phyloP scores from a whole-genome alignment of 225 moss, liverwort and hornwort species.

The Bryum argenteum region DNA sequence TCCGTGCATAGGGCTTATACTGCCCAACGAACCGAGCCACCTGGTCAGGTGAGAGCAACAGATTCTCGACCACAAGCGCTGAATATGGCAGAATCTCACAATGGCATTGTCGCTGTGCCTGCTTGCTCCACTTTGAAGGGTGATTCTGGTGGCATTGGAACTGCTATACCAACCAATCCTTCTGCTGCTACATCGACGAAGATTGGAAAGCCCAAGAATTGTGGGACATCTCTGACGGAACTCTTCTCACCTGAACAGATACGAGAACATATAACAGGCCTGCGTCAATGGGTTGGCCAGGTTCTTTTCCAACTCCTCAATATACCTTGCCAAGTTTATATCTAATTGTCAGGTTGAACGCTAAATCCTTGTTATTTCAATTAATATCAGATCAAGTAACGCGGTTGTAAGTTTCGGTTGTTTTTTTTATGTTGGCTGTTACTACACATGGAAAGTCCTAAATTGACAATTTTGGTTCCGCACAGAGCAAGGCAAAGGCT shows the following conservation, averaged over 20 bases:
- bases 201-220: constrained; percentile 84
- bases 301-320: constrained; percentile 38
- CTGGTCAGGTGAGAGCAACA: constrained; percentile 46
- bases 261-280: constrained; percentile 88
- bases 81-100: constrained; percentile 49
- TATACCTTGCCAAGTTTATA: constrained; percentile 5
- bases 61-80: constrained; percentile 54
- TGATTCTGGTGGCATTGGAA: constrained; percentile 50
- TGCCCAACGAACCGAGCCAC: constrained; percentile 43
- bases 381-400: neutral
- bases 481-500: constrained; percentile 96
- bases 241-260: constrained; percentile 94
- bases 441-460: constrained; percentile 5
- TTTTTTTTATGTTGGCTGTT: constrained; percentile 8
- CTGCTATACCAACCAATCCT: constrained; percentile 25
- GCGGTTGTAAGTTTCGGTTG: constrained; percentile 5
- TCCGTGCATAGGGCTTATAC: constrained; percentile 32
- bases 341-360: neutral
- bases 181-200: constrained; percentile 45
- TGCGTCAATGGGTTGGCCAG: constrained; percentile 99
- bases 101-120: constrained; percentile 26
- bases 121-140: constrained; percentile 44
- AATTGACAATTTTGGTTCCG: constrained; percentile 16
- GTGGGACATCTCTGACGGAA: constrained; percentile 96
- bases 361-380: neutral